Percentiles rank a stretch among this genome's conserved stretches.
phyloP scores from a whole-genome alignment of 1,139 yeast genomes.

The Kodamaea derodonti region DNA sequence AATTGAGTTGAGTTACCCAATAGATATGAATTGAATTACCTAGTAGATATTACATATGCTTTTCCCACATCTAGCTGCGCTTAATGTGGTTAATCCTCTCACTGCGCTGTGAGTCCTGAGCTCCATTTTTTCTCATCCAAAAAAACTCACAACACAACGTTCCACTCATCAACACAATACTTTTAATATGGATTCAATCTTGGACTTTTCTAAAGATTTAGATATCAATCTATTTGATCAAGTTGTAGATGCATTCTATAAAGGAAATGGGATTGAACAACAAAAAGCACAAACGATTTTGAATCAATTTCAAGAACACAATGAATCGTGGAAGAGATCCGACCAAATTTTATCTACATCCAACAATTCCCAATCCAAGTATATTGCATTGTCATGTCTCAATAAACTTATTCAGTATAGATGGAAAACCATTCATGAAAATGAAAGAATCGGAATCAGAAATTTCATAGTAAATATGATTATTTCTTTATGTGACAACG shows the following conservation, averaged over 20 bases:
- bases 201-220: constrained; percentile 81
- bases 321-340: constrained; percentile 94
- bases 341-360: constrained; percentile 84
- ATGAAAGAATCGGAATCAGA: constrained; percentile 84
- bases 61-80: too few species aligned
- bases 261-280: constrained; percentile 77
- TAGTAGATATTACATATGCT: too few species aligned
- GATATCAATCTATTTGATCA: constrained; percentile 79
- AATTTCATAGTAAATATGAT: constrained; percentile 93
- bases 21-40: too few species aligned
- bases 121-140: too few species aligned
- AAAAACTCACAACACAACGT: too few species aligned
- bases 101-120: too few species aligned
- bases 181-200: constrained; percentile 84
- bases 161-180: too few species aligned
- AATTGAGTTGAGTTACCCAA: too few species aligned
- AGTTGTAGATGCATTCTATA: constrained; percentile 83
- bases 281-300: constrained; percentile 78
- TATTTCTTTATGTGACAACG: constrained; percentile 85
- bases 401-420: constrained; percentile 86
- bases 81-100: too few species aligned
- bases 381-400: constrained; percentile 83
- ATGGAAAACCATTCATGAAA: constrained; percentile 90
- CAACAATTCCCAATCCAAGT: constrained; percentile 80
- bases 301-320: constrained; percentile 89